phyloP scores from a whole-genome alignment of 176 grass and related monocot genomes.

The Otatea glauca region DNA sequence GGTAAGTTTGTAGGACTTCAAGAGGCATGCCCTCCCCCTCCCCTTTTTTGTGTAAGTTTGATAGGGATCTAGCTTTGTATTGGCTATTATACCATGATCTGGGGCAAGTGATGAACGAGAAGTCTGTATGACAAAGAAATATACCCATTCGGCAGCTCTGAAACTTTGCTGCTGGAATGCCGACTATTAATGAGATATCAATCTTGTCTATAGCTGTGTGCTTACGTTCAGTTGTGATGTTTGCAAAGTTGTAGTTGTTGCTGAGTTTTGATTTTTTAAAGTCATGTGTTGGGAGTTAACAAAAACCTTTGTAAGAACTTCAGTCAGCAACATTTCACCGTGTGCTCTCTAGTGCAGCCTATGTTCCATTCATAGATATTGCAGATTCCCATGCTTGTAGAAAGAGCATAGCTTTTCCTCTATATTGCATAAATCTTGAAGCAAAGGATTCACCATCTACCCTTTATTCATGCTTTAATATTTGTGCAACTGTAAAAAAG shows the following conservation, averaged over 20 bases:
- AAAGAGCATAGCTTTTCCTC: too few species aligned
- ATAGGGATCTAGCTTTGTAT: slow-evolving; percentile 42
- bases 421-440: too few species aligned
- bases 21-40: not conserved
- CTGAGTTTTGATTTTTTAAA: not conserved
- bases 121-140: slow-evolving; percentile 43
- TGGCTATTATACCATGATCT: slow-evolving; percentile 40
- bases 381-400: not conserved
- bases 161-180: slow-evolving; percentile 56
- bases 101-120: slow-evolving; percentile 35
- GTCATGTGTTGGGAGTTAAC: not conserved
- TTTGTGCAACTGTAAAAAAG: too few species aligned
- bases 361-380: not conserved
- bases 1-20: slow-evolving; percentile 57
- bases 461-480: too few species aligned
- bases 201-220: not conserved
- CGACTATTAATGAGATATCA: slow-evolving; percentile 31
- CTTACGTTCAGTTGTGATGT: not conserved
- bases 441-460: too few species aligned
- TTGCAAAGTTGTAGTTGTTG: not conserved
- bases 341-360: not conserved
- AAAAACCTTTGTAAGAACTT: not conserved
- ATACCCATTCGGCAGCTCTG: slow-evolving; percentile 46
- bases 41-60: not conserved
- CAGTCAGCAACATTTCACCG: not conserved